These are phyloP conservation scores for Malbranchea cinnamomea DNA, from an alignment of 2,329 filamentous ascomycete genomes.

Conservation along the genomic window DNA sequence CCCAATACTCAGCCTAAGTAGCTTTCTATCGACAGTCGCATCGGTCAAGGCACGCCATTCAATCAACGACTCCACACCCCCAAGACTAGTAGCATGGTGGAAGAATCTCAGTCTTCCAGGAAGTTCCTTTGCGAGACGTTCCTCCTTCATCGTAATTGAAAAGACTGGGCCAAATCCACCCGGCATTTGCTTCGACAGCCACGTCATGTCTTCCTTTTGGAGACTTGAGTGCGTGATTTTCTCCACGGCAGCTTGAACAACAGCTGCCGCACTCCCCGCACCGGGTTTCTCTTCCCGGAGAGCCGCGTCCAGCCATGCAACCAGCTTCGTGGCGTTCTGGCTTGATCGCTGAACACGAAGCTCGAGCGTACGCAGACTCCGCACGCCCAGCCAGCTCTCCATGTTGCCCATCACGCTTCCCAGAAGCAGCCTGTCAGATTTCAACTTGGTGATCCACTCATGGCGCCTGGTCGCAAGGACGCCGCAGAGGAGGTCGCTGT, in stretches of 20 bases:
- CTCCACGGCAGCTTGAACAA: constrained; percentile 41
- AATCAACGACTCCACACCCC: constrained; percentile 87
- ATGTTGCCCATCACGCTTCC: constrained; percentile 77
- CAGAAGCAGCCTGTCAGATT: constrained; percentile 56
- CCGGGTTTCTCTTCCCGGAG: constrained; percentile 24
- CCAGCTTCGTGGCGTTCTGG: constrained; percentile 51
- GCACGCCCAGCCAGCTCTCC: constrained; percentile 82
- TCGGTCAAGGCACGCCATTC: constrained; percentile 95
- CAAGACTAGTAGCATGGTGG: constrained; percentile 86
- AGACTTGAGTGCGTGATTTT: constrained; percentile 63
- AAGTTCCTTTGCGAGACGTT: constrained; percentile 48
- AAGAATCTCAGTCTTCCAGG: constrained; percentile 71
- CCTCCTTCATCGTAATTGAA: constrained; percentile 49
- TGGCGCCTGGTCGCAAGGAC: constrained; percentile 51
- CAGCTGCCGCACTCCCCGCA: constrained; percentile 20
- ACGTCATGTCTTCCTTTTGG: constrained; percentile 52
- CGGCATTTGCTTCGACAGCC: constrained; percentile 81
- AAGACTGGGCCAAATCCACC: constrained; percentile 84
- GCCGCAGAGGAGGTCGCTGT: constrained; percentile 85
- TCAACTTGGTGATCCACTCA: constrained; percentile 47
- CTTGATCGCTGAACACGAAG: constrained; percentile 67
- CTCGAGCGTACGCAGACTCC: constrained; percentile 74
- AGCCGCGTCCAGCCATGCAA: constrained; percentile 51
- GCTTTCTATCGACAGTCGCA: constrained; percentile 48
- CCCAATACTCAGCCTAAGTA: constrained; percentile 73